Conservation (phyloP, 176 grass and related monocot genomes). For the Secale cereale region DNA sequence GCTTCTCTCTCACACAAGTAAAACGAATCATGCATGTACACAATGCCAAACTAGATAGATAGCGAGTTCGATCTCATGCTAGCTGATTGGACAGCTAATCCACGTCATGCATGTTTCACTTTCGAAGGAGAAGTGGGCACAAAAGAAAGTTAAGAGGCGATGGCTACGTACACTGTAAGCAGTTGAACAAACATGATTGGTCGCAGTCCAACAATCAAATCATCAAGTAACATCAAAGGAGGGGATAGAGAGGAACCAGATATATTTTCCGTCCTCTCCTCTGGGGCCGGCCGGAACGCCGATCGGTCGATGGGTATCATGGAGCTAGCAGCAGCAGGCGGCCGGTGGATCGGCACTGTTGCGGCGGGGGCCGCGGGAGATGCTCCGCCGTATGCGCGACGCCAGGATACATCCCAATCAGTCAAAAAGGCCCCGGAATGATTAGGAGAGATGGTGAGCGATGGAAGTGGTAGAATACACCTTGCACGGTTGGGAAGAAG, state of each 20-base stretch:
- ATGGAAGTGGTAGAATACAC: not conserved
- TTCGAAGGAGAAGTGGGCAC: not conserved
- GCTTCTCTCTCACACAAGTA: not conserved
- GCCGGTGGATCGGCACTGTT: not conserved
- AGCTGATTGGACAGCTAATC: not conserved
- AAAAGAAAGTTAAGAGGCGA: not conserved
- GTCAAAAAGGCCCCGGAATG: not conserved
- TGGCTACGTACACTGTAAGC: not conserved
- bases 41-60: not conserved
- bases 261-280: not conserved
- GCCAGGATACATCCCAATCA: not conserved
- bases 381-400: slow-evolving; percentile 10
- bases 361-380: slow-evolving; percentile 7
- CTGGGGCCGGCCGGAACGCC: not conserved
- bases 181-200: not conserved
- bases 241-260: not conserved
- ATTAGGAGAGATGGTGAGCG: not conserved
- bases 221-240: not conserved
- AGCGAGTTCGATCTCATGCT: not conserved
- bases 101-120: not conserved
- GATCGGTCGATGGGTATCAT: not conserved
- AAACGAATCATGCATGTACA: not conserved
- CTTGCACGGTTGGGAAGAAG: not conserved
- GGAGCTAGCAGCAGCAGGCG: not conserved
- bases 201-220: not conserved